Evolutionary conservation across 2,329 filamentous ascomycete species (phyloP).

Genomic region (Microascus cirrosus): DNA sequence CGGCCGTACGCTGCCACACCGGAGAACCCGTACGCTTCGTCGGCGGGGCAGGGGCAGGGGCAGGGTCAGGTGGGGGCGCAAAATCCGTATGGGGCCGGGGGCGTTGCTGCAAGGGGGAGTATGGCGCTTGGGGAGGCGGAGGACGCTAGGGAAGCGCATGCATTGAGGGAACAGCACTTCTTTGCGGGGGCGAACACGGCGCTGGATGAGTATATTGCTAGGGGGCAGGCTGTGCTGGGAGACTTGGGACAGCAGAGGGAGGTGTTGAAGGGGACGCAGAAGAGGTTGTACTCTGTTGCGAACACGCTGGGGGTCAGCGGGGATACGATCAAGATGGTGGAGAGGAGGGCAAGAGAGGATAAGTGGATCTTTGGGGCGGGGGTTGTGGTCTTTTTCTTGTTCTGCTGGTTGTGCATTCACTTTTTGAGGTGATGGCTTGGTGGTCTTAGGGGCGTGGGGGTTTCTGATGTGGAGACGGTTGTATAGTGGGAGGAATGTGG

Average conservation of each 20-base stretch:
- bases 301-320: conserved; percentile 90
- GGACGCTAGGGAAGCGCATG: conserved; percentile 65
- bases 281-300: conserved; percentile 79
- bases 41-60: background rate
- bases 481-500: background rate
- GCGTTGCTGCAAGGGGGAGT: conserved; percentile 6
- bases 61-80: background rate
- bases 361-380: conserved; percentile 96
- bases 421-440: conserved; percentile 53
- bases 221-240: conserved; percentile 79
- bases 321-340: conserved; percentile 95
- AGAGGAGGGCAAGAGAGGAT: conserved; percentile 82
- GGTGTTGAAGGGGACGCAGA: conserved; percentile 90
- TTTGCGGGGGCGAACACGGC: conserved; percentile 71
- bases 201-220: conserved; percentile 86
- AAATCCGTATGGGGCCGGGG: background rate
- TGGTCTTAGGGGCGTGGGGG: background rate
- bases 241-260: conserved; percentile 85
- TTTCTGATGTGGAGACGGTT: no score
- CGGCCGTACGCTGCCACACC: conserved; percentile 70
- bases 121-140: conserved; percentile 46
- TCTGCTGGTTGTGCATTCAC: conserved; percentile 85
- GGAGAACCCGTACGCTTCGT: conserved; percentile 71
- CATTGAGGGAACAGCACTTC: conserved; percentile 82
- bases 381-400: conserved; percentile 75